Conservation (phyloP, 768 basidiomycete genomes). For the Podaxis mareebaensis region DNA sequence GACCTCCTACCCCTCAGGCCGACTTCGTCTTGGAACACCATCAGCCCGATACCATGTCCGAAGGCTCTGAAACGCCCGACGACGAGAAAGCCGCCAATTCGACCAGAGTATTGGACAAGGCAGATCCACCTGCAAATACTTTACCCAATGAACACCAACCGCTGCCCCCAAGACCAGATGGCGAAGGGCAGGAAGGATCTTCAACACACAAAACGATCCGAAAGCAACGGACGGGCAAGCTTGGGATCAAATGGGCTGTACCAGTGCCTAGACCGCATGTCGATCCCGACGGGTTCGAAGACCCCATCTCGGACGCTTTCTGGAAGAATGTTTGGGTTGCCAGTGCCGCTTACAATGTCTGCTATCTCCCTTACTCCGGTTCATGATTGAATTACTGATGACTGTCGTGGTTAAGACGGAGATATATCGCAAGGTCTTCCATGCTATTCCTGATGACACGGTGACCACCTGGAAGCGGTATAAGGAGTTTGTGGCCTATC, state of each 20-base stretch:
- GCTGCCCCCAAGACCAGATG: conserved; percentile 42
- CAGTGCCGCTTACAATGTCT: conserved; percentile 84
- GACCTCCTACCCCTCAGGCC: conserved; percentile 27
- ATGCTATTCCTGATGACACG: conserved; percentile 88
- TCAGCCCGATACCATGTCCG: conserved; percentile 6
- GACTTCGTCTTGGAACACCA: conserved; percentile 1
- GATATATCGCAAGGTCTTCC: conserved; percentile 94
- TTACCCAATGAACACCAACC: conserved; percentile 49
- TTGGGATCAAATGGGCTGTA: conserved; percentile 60
- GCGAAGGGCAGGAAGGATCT: conserved; percentile 49
- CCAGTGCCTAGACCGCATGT: conserved; percentile 71
- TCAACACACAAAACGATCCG: conserved; percentile 40
- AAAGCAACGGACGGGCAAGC: conserved; percentile 54
- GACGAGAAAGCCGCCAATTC: conserved; percentile 5
- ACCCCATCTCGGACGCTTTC: conserved; percentile 84
- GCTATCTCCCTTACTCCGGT: conserved; percentile 30
- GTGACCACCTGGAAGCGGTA: conserved; percentile 96
- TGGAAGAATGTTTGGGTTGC: conserved; percentile 92
- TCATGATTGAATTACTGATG: conserved; percentile 19
- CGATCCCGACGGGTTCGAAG: conserved; percentile 78
- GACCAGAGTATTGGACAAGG: conserved; percentile 8
- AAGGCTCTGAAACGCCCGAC: not conserved
- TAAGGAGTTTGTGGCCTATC: conserved; percentile 77
- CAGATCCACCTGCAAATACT: conserved; percentile 48
- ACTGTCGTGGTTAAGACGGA: conserved; percentile 63